Evolutionary conservation across 805 yeast species (phyloP).

Genomic region (Tetrapisispora fleetii): DNA sequence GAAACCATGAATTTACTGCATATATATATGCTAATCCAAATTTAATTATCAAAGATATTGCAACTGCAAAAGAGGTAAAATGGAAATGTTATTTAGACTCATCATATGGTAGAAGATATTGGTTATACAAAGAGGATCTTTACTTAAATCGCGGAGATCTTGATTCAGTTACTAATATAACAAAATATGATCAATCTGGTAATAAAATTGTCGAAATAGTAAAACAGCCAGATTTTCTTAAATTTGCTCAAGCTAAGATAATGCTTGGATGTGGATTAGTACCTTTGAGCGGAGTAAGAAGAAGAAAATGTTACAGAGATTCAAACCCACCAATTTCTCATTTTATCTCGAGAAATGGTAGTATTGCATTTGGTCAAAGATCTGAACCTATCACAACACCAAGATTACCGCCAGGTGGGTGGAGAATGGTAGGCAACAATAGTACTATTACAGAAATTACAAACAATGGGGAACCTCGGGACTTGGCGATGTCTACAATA

Average conservation of each 20-base stretch:
- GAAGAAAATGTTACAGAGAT: conserved; percentile 25
- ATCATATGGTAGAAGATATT: conserved; percentile 62
- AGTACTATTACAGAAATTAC: too few relatives aligned
- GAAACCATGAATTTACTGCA: conserved; percentile 18
- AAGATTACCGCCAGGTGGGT: conserved; percentile 27
- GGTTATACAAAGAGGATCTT: conserved; percentile 51
- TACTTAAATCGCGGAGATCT: conserved; percentile 29
- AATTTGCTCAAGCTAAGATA: conserved; percentile 32
- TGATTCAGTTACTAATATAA: conserved; percentile 29
- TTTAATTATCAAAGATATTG: conserved; percentile 16
- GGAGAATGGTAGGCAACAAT: conserved; percentile 18
- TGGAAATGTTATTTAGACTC: conserved; percentile 30
- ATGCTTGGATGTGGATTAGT: conserved; percentile 30
- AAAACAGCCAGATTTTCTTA: conserved; percentile 32
- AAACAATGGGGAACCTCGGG: not conserved
- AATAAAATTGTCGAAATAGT: conserved; percentile 39
- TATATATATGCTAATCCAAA: conserved; percentile 13
- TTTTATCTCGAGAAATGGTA: conserved; percentile 26
- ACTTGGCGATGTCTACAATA: not conserved
- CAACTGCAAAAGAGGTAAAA: conserved; percentile 15
- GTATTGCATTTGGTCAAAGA: conserved; percentile 17
- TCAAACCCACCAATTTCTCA: conserved; percentile 27
- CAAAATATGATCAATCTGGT: conserved; percentile 58
- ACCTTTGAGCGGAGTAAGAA: conserved; percentile 20
- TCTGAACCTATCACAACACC: conserved; percentile 20